phyloP scores from a whole-genome alignment of 768 basidiomycete genomes.

The Cyclocybe aegerita region DNA sequence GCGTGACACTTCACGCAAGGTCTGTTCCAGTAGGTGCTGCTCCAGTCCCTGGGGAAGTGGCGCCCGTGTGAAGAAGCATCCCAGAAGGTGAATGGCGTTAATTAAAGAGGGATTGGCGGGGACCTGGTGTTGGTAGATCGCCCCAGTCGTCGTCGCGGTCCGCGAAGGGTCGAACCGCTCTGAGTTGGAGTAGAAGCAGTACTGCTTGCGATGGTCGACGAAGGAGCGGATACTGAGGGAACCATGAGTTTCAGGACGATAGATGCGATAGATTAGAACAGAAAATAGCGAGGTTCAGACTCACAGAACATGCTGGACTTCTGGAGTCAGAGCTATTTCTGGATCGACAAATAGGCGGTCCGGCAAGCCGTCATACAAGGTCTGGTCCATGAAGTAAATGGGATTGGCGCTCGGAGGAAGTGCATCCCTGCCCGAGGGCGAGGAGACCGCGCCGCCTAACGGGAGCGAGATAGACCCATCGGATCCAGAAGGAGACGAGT shows the following conservation, averaged over 20 bases:
- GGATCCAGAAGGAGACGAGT: too few relatives aligned
- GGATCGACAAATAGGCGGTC: too few relatives aligned
- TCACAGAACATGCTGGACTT: slow-evolving; percentile 19
- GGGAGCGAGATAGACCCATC: too few relatives aligned
- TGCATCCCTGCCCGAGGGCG: too few relatives aligned
- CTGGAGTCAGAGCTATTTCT: slow-evolving; percentile 2
- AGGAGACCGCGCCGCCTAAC: too few relatives aligned
- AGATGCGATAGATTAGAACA: too few relatives aligned
- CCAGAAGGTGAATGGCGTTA: slow-evolving; percentile 62
- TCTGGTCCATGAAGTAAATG: too few relatives aligned
- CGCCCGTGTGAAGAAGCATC: slow-evolving; percentile 51
- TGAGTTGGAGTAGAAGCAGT: slow-evolving; percentile 53
- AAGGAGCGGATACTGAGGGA: slow-evolving; percentile 50
- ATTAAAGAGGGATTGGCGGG: slow-evolving; percentile 56
- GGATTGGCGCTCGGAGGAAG: too few relatives aligned
- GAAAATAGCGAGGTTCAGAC: not conserved
- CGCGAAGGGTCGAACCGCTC: slow-evolving; percentile 39
- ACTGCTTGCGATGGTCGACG: slow-evolving; percentile 56
- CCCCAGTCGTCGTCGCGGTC: slow-evolving; percentile 19
- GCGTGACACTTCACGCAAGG: slow-evolving; percentile 49
- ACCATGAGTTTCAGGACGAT: not conserved
- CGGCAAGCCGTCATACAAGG: too few relatives aligned
- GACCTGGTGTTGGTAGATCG: slow-evolving; percentile 13
- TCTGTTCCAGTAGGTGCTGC: slow-evolving; percentile 45
- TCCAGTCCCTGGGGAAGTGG: slow-evolving; percentile 42